phyloP scores from a whole-genome alignment of 768 basidiomycete species.

The Phaeotremella skinneri region DNA sequence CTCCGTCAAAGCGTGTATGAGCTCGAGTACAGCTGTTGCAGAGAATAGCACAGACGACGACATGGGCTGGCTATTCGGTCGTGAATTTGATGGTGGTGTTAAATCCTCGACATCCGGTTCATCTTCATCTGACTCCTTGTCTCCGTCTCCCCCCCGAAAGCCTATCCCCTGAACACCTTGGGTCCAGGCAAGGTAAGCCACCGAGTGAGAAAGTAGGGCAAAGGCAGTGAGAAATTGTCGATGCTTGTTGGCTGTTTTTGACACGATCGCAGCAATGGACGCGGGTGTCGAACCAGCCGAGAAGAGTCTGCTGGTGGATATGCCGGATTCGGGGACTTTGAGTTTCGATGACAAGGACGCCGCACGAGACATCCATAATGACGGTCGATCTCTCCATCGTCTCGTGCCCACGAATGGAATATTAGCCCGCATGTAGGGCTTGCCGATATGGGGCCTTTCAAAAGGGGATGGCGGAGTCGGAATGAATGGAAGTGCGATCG shows the following conservation, averaged over 20 bases:
- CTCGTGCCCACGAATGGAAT: conserved; percentile 34
- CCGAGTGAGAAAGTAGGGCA: conserved; percentile 32
- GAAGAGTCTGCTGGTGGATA: conserved; percentile 3
- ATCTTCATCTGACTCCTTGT: background rate
- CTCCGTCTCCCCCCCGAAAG: conserved; percentile 7
- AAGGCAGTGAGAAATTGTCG: conserved; percentile 34
- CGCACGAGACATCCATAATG: conserved; percentile 30
- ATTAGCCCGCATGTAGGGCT: conserved; percentile 31
- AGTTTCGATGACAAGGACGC: conserved; percentile 19
- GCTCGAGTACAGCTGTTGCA: conserved; percentile 25
- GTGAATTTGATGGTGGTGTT: background rate
- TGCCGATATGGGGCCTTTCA: conserved; percentile 22
- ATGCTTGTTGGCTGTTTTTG: conserved; percentile 24
- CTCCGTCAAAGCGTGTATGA: conserved; percentile 16
- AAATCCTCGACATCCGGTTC: conserved; percentile 12
- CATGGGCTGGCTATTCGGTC: background rate
- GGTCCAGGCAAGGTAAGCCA: conserved; percentile 42
- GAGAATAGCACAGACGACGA: conserved; percentile 17
- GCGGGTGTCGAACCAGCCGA: background rate
- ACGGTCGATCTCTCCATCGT: conserved; percentile 30
- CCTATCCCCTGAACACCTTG: conserved; percentile 41
- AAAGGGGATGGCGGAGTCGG: conserved; percentile 14
- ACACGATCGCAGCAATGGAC: background rate
- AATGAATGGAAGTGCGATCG: conserved; percentile 39
- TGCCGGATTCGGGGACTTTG: conserved; percentile 1